Base-by-base conservation (phyloP, 2,329 filamentous ascomycete genomes). In the Juglanconis sp. region DNA sequence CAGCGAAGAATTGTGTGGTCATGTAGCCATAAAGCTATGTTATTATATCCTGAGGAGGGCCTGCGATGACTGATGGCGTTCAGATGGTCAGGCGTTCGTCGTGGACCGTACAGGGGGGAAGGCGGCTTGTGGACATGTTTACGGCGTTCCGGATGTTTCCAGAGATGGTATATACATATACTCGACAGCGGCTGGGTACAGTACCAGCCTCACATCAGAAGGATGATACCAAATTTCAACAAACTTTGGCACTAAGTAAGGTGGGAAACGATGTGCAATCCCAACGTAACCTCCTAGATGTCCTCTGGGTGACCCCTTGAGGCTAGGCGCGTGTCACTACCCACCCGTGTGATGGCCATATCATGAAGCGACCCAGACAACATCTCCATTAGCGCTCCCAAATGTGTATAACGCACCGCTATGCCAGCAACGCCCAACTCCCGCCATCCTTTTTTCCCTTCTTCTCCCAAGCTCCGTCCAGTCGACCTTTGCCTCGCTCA, bases 1-100 rank as follows among this genome's bases (percentile, higher is more conserved):
- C 67, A 48, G 66, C 71, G 44, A 69, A 72, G 31, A 79, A 69
- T 38, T 86, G 83, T 64, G 64, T 60, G 49, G 65, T 82, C 49
- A 82, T 83, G 80, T 82, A 61, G 51, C 46, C 8, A 42, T n/a
- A 53, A 36, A 2, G 49, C 49, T 51, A n/a, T 10, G 9, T 36
- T 36, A 4, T 10, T 35, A 5, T 5, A 52, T 7, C n/a, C 42
- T 17, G 32, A 13, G 10, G 31, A 49, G 32, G n/a, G n/a, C 42
- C 8, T n/a, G 32, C n/a, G 9, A 38, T 8, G 11, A 44, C 38
- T 31, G 24, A 2, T 31, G 9, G 44, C 15, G 30, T 48, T 47
- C 13, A 13, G 15, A 47, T 32, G 42, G n/a, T 11, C 46, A 15
- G 44, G 44, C 24, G 24, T 24, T 35, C 15, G 31, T 31, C 42